Evolutionary conservation across 2,329 filamentous ascomycete species (phyloP).

Genomic region (Sclerotinia sclerotiorum): DNA sequence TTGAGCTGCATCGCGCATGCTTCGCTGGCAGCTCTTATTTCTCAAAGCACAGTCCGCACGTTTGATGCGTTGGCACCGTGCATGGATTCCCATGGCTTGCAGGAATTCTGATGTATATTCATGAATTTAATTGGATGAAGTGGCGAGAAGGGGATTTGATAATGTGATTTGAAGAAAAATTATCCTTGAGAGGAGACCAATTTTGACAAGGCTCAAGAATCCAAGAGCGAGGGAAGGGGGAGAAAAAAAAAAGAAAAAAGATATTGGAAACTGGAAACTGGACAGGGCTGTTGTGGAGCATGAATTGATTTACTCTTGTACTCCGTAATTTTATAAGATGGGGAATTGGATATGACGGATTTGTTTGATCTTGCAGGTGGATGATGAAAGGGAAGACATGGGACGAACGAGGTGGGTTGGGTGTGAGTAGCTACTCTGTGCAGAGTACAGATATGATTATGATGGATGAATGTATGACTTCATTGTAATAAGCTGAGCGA

Average conservation of each 20-base stretch:
- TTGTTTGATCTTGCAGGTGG: neutral
- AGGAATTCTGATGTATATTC: neutral
- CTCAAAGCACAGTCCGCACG: conserved; percentile 26
- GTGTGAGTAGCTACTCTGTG: no score
- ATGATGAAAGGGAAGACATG: neutral
- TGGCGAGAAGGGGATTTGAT: conserved; percentile 11
- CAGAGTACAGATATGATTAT: no score
- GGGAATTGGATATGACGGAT: neutral
- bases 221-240: neutral
- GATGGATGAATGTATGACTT: no score
- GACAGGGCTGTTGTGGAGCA: neutral
- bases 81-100: conserved; percentile 23
- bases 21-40: conserved; percentile 16
- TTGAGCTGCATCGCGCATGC: conserved; percentile 15
- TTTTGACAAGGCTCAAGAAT: neutral
- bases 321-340: neutral
- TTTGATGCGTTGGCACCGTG: conserved; percentile 37
- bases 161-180: neutral
- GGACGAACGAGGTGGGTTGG: conserved; percentile 3
- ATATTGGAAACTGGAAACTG: neutral
- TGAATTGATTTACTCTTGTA: neutral
- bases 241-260: neutral
- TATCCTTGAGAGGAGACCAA: neutral
- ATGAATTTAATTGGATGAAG: neutral
- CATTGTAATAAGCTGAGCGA: no score